Percentiles rank a stretch among this genome's conserved stretches.
phyloP scores from a whole-genome alignment of 2,329 filamentous ascomycete species.

The Fusarium heterosporum region DNA sequence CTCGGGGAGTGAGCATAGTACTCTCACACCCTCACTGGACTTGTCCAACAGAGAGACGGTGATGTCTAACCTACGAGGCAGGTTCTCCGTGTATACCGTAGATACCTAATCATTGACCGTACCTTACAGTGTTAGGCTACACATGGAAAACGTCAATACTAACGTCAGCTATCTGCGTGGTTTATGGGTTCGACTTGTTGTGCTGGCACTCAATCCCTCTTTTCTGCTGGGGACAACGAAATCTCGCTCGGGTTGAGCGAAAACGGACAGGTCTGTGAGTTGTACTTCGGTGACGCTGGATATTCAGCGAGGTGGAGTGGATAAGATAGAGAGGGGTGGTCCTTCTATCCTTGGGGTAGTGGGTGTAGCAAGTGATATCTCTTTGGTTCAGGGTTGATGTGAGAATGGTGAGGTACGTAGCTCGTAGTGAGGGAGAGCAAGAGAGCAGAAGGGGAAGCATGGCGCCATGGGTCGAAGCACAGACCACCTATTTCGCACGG shows the following conservation, averaged over 20 bases:
- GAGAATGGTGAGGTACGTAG: conserved; percentile 4
- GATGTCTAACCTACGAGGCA: conserved; percentile 6
- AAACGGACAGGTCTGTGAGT: conserved; percentile 30
- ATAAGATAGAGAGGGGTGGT: conserved; percentile 17
- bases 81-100: conserved; percentile 17
- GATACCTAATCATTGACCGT: conserved; percentile 22
- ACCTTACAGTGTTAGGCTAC: conserved; percentile 18
- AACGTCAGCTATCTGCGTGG: conserved; percentile 12
- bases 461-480: conserved; percentile 34
- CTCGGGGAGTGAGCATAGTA: conserved; percentile 4
- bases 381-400: conserved; percentile 18
- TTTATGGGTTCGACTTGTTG: conserved; percentile 27
- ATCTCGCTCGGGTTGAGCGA: conserved; percentile 15
- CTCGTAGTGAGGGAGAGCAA: conserved; percentile 1
- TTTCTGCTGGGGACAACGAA: conserved; percentile 36
- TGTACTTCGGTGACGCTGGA: conserved; percentile 30
- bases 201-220: conserved; percentile 16
- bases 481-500: conserved; percentile 22
- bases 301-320: conserved; percentile 26
- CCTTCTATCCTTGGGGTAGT: conserved; percentile 7
- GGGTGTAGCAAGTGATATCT: conserved; percentile 15
- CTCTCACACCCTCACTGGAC: neutral
- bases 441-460: conserved; percentile 21
- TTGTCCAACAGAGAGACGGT: conserved; percentile 26
- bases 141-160: neutral